Evolutionary conservation across 2,329 filamentous ascomycete species (phyloP), one percentile per base, ranked within the genome.

Genomic region (Endoconidiophora laricicola): DNA sequence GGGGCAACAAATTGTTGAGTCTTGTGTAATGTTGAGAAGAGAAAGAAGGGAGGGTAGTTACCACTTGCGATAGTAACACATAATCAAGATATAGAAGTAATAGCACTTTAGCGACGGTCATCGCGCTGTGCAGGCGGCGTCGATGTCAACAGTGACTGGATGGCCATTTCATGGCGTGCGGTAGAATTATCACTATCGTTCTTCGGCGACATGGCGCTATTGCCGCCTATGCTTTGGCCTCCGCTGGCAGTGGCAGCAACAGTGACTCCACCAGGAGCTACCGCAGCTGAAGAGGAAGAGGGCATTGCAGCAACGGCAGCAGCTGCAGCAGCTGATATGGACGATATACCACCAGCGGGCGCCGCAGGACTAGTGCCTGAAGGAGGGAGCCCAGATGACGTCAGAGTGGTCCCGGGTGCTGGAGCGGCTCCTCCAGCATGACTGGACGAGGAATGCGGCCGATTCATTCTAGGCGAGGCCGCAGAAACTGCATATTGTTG

Each of bases 161-260:
- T 52, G 12, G 50, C 40, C 50, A 52, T 52, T 16, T 46, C 43
- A n/a, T 50, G 46, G 10, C 49, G 43, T 4, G 42, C 18, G 29
- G 43, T 43, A 4, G 40, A 16, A 5, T 6, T 7, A 20, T 37
- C 33, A n/a, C 20, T 29, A n/a, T 39, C 44, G 26, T 16, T 29
- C 18, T 18, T 38, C 10, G 14, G 44, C 2, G 22, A n/a, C 18
- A 14, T 46, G 26, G 44, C 33, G 29, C 22, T 36, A 16, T 18
- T 18, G 38, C 26, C 10, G 12, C 44, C n/a, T 12, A 18, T 14
- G 10, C 26, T 7, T 24, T 9, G 44, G 7, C 44, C 26, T 6
- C 16, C 16, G 26, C 14, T 22, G 18, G 26, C 16, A 29, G 29
- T 18, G 16, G 22, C 23, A 20, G 41, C 41, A n/a, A 22, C 3